Base-by-base conservation (phyloP, 805 yeast genomes). In the Sugiyamaella smithiae region DNA sequence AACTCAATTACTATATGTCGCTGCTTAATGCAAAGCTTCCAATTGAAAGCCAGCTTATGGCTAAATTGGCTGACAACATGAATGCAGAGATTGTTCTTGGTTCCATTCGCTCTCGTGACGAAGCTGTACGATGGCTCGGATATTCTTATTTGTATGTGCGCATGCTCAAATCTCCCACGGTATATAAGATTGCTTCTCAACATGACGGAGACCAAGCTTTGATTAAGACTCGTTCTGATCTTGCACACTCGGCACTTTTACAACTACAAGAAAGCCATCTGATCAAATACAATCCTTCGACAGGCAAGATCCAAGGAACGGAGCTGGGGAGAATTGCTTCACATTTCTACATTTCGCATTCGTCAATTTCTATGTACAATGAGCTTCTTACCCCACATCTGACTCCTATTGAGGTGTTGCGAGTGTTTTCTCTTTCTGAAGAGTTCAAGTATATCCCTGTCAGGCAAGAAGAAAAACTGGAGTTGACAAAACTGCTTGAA, bases 71-170 rank as follows among this genome's bases (percentile, higher is more conserved):
- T 0, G 97, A 90, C 64, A 77, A 70, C 49, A 55, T 91, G 38
- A 91, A 91, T 67, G 97, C 98, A 0, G 98, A 91, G 61, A 72
- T 91, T 40, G 95, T 82, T 3, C 63, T 79, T 3, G 96, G 96
- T 0, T 73, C 82, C 1, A 76, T 91, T 1, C 69, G 67, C 32
- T 66, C 73, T 1, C 64, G 84, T 26, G 72, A 74, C 0, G 91
- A 86, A 32, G 96, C 85, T n/a, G 73, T 82, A 2, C 70, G 74
- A 4, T 91, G 98, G 98, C 65, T 91, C 19, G 80, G 84, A 0
- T 78, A 78, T 54, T 83, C 96, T 0, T 91, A 89, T 62, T 70
- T 90, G 43, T 86, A 75, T 63, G 81, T 88, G 3, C 71, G 98
- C 45, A 86, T 89, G 95, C 63, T 80, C 20, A 71, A 73, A 26